Conservation (phyloP, 164 flowering plant genomes). For the Liquidambar formosana region DNA sequence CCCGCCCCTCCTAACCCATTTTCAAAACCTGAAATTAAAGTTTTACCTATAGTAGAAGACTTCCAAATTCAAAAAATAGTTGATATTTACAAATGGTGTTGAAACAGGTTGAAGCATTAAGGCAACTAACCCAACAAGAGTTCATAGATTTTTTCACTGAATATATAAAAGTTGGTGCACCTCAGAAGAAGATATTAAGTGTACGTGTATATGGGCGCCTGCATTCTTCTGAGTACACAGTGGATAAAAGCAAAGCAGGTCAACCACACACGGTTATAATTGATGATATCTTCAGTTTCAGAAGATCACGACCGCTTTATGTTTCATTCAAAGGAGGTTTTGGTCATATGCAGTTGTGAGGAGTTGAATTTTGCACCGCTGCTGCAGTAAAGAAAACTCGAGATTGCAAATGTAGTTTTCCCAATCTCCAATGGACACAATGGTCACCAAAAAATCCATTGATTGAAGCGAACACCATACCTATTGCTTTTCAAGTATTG, state of each 20-base stretch:
- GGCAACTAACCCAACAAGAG: constrained; percentile 60
- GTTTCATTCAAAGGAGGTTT: constrained; percentile 79
- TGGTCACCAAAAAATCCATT: no score
- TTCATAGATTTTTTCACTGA: constrained; percentile 76
- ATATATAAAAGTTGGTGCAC: constrained; percentile 71
- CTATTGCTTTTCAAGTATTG: no score
- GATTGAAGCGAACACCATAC: no score
- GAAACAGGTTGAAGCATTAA: constrained; percentile 73
- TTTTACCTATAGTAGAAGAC: no score
- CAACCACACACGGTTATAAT: constrained; percentile 35
- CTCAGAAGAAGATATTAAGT: constrained; percentile 58
- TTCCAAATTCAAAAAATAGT: neutral
- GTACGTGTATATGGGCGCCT: constrained; percentile 69
- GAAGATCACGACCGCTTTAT: constrained; percentile 80
- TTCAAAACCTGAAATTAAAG: no score
- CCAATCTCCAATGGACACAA: no score
- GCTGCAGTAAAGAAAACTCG: no score
- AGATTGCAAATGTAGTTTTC: no score
- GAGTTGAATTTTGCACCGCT: no score
- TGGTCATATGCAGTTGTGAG: constrained; percentile 61
- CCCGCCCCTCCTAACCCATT: no score
- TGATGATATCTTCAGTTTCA: constrained; percentile 76
- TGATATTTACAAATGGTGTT: neutral
- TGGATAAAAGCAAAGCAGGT: constrained; percentile 39
- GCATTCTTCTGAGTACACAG: constrained; percentile 55